Evolutionary conservation across 495 filamentous ascomycete species (phyloP).

Genomic region (Podospora didyma): DNA sequence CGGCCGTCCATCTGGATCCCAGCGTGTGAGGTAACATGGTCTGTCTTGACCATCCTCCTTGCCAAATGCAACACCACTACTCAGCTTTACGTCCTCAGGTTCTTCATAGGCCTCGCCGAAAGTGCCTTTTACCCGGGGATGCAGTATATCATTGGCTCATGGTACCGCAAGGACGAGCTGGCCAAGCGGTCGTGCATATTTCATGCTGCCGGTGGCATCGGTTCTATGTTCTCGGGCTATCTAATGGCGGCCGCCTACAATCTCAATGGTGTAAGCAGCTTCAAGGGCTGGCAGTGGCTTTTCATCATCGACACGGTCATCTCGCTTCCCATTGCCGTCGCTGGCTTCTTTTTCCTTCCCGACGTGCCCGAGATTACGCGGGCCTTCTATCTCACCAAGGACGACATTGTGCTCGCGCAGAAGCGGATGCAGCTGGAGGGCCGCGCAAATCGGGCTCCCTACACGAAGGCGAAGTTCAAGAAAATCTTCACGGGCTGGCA

Average conservation of each 20-base stretch:
- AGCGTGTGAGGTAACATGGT: slow-evolving; percentile 52
- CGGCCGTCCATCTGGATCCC: slow-evolving; percentile 59
- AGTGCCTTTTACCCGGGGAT: slow-evolving; percentile 44
- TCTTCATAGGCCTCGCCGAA: slow-evolving; percentile 55
- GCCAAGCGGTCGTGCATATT: slow-evolving; percentile 63
- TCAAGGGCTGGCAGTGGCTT: slow-evolving; percentile 45
- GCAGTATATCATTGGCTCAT: slow-evolving; percentile 47
- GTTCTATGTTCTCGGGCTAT: slow-evolving; percentile 56
- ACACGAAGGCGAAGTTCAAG: slow-evolving; percentile 35
- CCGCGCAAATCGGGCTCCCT: slow-evolving; percentile 32
- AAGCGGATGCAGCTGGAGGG: slow-evolving; percentile 44
- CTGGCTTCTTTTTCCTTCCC: slow-evolving; percentile 57
- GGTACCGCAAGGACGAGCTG: slow-evolving; percentile 53
- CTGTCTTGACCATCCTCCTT: slow-evolving; percentile 47
- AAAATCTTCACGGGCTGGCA: slow-evolving; percentile 43
- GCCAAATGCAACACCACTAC: slow-evolving; percentile 42
- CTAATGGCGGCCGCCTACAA: slow-evolving; percentile 56
- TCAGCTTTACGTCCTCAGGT: slow-evolving; percentile 54
- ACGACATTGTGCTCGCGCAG: slow-evolving; percentile 36
- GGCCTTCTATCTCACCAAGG: slow-evolving; percentile 45
- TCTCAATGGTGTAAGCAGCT: slow-evolving; percentile 48
- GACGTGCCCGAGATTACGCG: slow-evolving; percentile 57
- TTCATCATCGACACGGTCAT: slow-evolving; percentile 49
- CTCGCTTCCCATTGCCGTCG: slow-evolving; percentile 45
- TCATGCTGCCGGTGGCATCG: slow-evolving; percentile 51